Evolutionary conservation across 805 yeast genomes (phyloP).

Genomic region (Grigorovia jiainica): DNA sequence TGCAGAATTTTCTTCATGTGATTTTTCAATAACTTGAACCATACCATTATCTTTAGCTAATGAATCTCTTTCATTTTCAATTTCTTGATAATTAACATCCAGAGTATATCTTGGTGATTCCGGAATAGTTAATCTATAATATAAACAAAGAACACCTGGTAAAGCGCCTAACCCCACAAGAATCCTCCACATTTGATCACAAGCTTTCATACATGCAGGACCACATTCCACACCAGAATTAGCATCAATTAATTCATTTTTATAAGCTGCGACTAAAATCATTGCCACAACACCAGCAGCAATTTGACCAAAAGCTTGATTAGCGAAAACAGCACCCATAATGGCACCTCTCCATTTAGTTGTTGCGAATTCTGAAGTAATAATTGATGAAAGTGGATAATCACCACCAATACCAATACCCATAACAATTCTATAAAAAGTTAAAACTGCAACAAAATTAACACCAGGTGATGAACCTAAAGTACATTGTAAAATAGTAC

Average conservation of each 20-base stretch:
- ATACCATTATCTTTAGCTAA: constrained; percentile 26
- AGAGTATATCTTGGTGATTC: constrained; percentile 89
- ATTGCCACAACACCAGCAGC: constrained; percentile 79
- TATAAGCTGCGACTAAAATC: constrained; percentile 68
- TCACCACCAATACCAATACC: constrained; percentile 98
- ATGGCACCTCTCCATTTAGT: constrained; percentile 98
- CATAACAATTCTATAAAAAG: constrained; percentile 74
- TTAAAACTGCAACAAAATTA: constrained; percentile 61
- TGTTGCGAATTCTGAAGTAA: constrained; percentile 85
- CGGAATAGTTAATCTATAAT: constrained; percentile 88
- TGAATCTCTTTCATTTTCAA: background rate
- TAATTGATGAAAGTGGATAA: constrained; percentile 88
- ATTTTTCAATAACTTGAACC: background rate
- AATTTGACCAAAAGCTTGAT: constrained; percentile 95
- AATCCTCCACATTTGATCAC: constrained; percentile 94
- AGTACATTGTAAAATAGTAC: constrained; percentile 69
- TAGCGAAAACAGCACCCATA: constrained; percentile 92
- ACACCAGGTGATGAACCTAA: constrained; percentile 65
- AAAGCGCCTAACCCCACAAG: constrained; percentile 83
- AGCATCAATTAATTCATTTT: constrained; percentile 46
- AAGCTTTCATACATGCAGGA: constrained; percentile 58
- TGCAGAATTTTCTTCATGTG: constrained; percentile 29
- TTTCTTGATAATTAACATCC: constrained; percentile 41
- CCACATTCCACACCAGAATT: constrained; percentile 52
- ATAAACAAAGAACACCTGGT: constrained; percentile 76